These are phyloP conservation scores for Russula foetens DNA, from an alignment of 768 basidiomycete genomes.

Conservation along the genomic window DNA sequence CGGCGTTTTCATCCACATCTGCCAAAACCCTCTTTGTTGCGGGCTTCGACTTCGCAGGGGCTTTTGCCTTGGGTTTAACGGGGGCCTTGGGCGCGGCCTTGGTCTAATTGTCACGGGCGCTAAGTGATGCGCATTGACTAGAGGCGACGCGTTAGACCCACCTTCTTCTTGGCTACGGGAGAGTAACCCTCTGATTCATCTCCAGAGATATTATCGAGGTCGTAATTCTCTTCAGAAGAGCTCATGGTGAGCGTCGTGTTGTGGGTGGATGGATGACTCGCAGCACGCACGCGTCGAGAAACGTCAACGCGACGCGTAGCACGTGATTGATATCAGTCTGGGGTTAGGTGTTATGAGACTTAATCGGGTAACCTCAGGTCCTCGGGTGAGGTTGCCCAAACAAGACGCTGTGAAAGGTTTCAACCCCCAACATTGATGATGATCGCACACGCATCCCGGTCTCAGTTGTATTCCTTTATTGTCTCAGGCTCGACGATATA, in stretches of 20 bases:
- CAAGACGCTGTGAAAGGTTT: too few species aligned
- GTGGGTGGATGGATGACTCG: background rate
- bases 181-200: constrained; percentile 64
- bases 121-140: background rate
- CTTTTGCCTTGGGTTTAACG: constrained; percentile 40
- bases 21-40: constrained; percentile 56
- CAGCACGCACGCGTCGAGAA: background rate
- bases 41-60: constrained; percentile 42
- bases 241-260: constrained; percentile 40
- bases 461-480: too few species aligned
- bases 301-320: constrained; percentile 6
- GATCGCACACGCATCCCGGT: too few species aligned
- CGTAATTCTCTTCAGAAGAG: constrained; percentile 69
- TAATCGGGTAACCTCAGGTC: too few species aligned
- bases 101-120: constrained; percentile 27
- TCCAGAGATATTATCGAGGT: constrained; percentile 47
- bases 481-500: too few species aligned
- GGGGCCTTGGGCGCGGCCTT: constrained; percentile 39
- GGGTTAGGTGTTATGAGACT: background rate
- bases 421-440: too few species aligned
- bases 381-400: too few species aligned
- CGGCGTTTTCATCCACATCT: constrained; percentile 53
- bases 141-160: constrained; percentile 21
- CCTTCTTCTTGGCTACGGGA: constrained; percentile 47
- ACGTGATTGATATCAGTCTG: constrained; percentile 1